Evolutionary conservation across 139 green algal genomes (phyloP), one percentile per base, ranked within the genome.

Genomic region (Chlorella sp.): DNA sequence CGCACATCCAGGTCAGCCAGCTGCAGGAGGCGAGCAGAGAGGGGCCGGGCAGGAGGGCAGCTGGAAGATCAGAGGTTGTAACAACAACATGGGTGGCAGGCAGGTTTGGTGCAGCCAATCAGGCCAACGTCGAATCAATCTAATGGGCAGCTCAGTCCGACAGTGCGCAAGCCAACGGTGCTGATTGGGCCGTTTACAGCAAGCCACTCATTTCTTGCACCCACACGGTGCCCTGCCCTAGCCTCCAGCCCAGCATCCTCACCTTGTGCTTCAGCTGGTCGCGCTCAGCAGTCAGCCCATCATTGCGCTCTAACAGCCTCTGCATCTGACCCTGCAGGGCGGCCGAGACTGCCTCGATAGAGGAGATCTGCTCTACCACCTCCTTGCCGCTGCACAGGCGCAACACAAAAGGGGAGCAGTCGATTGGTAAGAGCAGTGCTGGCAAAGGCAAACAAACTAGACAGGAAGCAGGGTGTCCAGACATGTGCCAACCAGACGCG

Each of bases 231-330:
- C 5, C 48, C 48, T 57, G 5, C 9, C 48, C 48, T 57, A 5
- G 9, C 7, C 48, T 9, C 48, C 9, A 39, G 1, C 0, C 75
- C 75, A 15, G 30, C n/a, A 48, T 34, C 9, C 75, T 60, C 26
- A 80, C 85, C 85, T 88, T 83, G 71, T 15, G 32, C 30, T 75
- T 28, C 28, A 89, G 85, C 71, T 36, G 18, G 32, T 57, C 85
- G 26, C 75, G 57, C 48, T 89, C 85, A 26, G n/a, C 85, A 71
- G 28, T 22, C 19, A 89, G 42, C 32, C 28, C 48, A 19, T 57
- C 57, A n/a, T 82, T 89, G 32, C 7, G 42, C 4, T 3, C 1
- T 71, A 89, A 34, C 42, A 89, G 85, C 42, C 39, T 21, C 42
- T 69, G 21, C 30, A 60, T 40, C 42, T 71, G 85, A 19, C 30